A percentile compares a stretch with the other conserved stretches of the same genome.
Evolutionary conservation across 495 filamentous ascomycete species (phyloP).

Genomic region (Trichoderma gamsii): DNA sequence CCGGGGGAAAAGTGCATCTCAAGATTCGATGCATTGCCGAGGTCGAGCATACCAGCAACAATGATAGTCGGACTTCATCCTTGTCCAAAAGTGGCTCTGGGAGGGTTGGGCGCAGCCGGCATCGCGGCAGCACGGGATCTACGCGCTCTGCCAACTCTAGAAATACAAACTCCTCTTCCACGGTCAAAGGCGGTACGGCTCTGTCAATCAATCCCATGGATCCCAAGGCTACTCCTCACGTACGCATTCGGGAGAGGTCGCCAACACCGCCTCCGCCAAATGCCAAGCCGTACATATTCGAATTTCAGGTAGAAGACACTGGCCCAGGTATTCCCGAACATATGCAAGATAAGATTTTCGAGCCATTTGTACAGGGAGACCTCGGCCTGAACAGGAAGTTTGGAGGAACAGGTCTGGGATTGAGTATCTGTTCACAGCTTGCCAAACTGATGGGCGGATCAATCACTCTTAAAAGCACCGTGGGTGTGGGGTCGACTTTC

Average conservation of each 20-base stretch:
- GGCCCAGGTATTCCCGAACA: conserved; percentile 81
- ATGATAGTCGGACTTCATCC: conserved; percentile 45
- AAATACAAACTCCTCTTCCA: conserved; percentile 25
- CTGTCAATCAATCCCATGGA: conserved; percentile 54
- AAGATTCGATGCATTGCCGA: conserved; percentile 67
- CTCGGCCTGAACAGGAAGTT: conserved; percentile 82
- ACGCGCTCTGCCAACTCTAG: conserved; percentile 43
- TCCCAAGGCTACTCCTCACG: conserved; percentile 43
- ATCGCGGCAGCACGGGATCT: conserved; percentile 44
- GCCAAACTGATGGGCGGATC: conserved; percentile 75
- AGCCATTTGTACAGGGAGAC: conserved; percentile 91
- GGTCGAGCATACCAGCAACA: conserved; percentile 24
- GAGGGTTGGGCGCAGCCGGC: conserved; percentile 25
- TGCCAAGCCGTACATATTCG: conserved; percentile 60
- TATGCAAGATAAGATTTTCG: conserved; percentile 76
- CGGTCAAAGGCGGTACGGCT: conserved; percentile 38
- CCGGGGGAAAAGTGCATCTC: conserved; percentile 65
- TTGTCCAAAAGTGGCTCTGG: conserved; percentile 41
- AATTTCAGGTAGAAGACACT: conserved; percentile 85
- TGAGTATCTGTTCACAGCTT: conserved; percentile 84
- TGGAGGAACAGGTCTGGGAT: conserved; percentile 82
- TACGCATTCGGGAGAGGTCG: conserved; percentile 49
- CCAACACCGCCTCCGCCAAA: conserved; percentile 54
- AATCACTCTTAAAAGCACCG: conserved; percentile 65
- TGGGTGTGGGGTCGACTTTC: conserved; percentile 73